Base-by-base conservation (phyloP, 2,329 filamentous ascomycete genomes). In the Microsporum audouinii region DNA sequence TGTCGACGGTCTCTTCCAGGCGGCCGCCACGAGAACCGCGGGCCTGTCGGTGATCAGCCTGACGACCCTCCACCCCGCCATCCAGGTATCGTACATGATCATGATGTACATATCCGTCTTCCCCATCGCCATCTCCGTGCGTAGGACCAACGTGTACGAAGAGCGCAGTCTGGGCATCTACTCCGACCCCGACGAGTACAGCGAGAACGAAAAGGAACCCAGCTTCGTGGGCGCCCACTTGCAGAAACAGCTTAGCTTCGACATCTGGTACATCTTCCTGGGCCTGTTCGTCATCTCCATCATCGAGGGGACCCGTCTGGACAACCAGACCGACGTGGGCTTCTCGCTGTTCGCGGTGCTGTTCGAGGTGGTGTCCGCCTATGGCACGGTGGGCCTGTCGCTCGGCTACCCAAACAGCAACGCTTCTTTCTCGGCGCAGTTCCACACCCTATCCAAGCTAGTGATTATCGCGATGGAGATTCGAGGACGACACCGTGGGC, bases 91-190 rank as follows among this genome's bases (percentile, higher is more conserved):
- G 29, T 97, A 96, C 76, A 79, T 97, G 74, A 86, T 97, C 73
- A 97, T 97, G 94, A 97, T 97, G 94, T 97, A 97, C 74, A 96
- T 97, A 64, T 96, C 91, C 62, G 89, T 96, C 63, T 95, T 96
- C 68, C 92, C 92, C 3, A 95, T 97, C 67, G 92, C 94, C 71
- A 97, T 97, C 68, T 94, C 89, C 5, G 88, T 97, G 68, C 90
- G 92, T 59, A 82, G 89, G 65, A 96, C 92, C 62, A 97, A 97
- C 71, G 92, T 96, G 1, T 97, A 97, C 77, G 92, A 96, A 74
- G 92, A 97, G 71, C 77, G 79, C 53, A 82, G 80, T 56, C 70
- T 87, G 3, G 84, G 83, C 0, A 78, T 86, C 31, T 86, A 85
- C 66, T 89, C 87, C 66, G 89, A 86, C 0, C 81, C 94, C 0